Evolutionary conservation across 2,329 filamentous ascomycete genomes (phyloP).

Genomic region (Ophiostoma sp.): DNA sequence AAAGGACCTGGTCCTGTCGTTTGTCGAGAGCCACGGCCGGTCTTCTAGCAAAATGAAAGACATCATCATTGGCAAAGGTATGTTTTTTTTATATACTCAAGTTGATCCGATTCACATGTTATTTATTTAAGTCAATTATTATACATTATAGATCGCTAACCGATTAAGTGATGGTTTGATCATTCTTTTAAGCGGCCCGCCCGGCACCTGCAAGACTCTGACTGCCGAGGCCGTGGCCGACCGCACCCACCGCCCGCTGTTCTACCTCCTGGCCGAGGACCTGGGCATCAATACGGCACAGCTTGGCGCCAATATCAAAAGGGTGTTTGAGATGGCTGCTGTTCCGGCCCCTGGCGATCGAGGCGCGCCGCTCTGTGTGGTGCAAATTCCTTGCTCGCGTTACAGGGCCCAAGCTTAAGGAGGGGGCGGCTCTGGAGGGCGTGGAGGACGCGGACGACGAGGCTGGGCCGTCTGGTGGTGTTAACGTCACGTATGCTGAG

Average conservation of each 20-base stretch:
- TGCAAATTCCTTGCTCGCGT: constrained; percentile 42
- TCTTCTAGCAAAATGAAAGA: constrained; percentile 33
- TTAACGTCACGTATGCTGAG: not conserved
- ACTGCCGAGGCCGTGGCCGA: constrained; percentile 41
- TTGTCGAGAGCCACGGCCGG: constrained; percentile 42
- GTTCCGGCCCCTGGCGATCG: constrained; percentile 38
- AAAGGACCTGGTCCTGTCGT: constrained; percentile 45
- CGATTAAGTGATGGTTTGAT: constrained; percentile 38
- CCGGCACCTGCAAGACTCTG: constrained; percentile 44
- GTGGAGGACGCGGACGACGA: not conserved
- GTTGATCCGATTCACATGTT: not conserved
- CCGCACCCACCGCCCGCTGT: constrained; percentile 41
- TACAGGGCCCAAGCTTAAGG: constrained; percentile 21
- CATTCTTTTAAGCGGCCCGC: constrained; percentile 36
- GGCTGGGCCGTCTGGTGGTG: not conserved
- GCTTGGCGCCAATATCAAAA: constrained; percentile 43
- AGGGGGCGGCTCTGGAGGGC: constrained; percentile 2
- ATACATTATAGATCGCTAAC: not conserved
- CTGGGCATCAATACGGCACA: constrained; percentile 41
- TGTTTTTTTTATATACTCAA: not conserved
- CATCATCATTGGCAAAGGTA: constrained; percentile 38
- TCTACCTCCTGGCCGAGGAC: constrained; percentile 43
- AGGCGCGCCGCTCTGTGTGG: constrained; percentile 42
- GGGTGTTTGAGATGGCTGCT: constrained; percentile 46
- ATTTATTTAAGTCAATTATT: not conserved